phyloP scores from a whole-genome alignment of 2,329 filamentous ascomycete genomes.

The Diaporthe citrichinensis region DNA sequence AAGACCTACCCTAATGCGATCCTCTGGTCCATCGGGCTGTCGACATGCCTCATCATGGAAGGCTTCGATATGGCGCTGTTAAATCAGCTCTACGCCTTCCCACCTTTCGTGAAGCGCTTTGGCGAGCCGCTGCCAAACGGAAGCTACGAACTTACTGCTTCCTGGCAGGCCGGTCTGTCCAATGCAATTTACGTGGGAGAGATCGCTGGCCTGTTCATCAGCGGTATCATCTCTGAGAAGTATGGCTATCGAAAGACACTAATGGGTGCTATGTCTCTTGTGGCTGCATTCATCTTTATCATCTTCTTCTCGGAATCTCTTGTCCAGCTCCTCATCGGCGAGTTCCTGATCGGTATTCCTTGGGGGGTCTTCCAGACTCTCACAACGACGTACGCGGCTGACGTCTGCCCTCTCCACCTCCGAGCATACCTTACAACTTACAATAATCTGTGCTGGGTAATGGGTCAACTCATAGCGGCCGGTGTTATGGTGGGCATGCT shows the following conservation, averaged over 20 bases:
- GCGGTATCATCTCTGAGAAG: slow-evolving; percentile 66
- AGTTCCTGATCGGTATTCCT: slow-evolving; percentile 62
- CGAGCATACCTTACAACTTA: slow-evolving; percentile 68
- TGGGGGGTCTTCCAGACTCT: slow-evolving; percentile 68
- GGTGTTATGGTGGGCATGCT: slow-evolving; percentile 55
- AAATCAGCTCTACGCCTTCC: slow-evolving; percentile 63
- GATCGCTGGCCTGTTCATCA: slow-evolving; percentile 68
- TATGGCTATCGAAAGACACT: slow-evolving; percentile 66
- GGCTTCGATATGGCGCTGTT: slow-evolving; percentile 66
- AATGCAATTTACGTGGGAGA: slow-evolving; percentile 68
- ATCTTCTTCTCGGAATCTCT: slow-evolving; percentile 66
- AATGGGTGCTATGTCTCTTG: slow-evolving; percentile 58
- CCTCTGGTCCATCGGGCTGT: slow-evolving; percentile 62
- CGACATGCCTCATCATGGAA: slow-evolving; percentile 64
- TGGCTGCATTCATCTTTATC: slow-evolving; percentile 65
- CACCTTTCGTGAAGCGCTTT: slow-evolving; percentile 60
- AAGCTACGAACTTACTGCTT: slow-evolving; percentile 50
- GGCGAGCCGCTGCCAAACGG: slow-evolving; percentile 51
- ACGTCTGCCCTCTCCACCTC: slow-evolving; percentile 63
- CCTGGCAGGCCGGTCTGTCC: slow-evolving; percentile 70
- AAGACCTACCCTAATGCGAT: slow-evolving; percentile 63
- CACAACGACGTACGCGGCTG: slow-evolving; percentile 67
- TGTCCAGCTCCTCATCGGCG: slow-evolving; percentile 61
- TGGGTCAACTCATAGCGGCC: slow-evolving; percentile 66
- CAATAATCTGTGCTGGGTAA: slow-evolving; percentile 71